Percentiles rank a stretch among this genome's conserved stretches.
Evolutionary conservation across 805 yeast species (phyloP).

Genomic region (Candida khao-thaluensis): DNA sequence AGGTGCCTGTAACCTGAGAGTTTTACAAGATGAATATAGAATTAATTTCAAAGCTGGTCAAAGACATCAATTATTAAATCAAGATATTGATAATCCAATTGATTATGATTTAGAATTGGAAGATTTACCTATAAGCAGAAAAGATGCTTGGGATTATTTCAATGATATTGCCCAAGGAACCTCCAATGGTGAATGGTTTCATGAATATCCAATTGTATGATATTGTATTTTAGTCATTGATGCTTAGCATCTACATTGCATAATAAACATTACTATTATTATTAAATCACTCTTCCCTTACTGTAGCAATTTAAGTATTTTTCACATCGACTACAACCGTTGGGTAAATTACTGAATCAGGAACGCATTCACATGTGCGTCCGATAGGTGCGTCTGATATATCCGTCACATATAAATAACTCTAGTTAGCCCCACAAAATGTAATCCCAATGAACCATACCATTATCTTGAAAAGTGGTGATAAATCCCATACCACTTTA

Average conservation of each 20-base stretch:
- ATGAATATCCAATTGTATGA: constrained; percentile 12
- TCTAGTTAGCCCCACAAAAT: too few relatives aligned
- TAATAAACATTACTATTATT: background rate
- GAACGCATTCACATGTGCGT: too few relatives aligned
- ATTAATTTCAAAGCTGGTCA: constrained; percentile 25
- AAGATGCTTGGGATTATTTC: constrained; percentile 35
- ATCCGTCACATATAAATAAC: too few relatives aligned
- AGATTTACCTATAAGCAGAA: constrained; percentile 42
- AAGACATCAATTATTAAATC: constrained; percentile 24
- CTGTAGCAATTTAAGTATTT: too few relatives aligned
- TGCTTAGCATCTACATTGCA: background rate
- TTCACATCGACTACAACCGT: too few relatives aligned
- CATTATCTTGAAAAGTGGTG: constrained; percentile 12
- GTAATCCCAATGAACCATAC: constrained; percentile 10
- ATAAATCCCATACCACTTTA: constrained; percentile 11
- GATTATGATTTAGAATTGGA: constrained; percentile 24
- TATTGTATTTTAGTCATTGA: background rate
- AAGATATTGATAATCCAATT: constrained; percentile 23
- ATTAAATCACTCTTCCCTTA: background rate
- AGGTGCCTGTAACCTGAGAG: constrained; percentile 40
- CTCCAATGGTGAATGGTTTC: constrained; percentile 21
- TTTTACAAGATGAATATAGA: constrained; percentile 38
- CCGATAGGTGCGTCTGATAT: too few relatives aligned
- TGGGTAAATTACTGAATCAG: too few relatives aligned
- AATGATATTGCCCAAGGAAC: constrained; percentile 21